Conservation (phyloP, 2,329 filamentous ascomycete genomes). For the Chrysoporthe austroafricana region DNA sequence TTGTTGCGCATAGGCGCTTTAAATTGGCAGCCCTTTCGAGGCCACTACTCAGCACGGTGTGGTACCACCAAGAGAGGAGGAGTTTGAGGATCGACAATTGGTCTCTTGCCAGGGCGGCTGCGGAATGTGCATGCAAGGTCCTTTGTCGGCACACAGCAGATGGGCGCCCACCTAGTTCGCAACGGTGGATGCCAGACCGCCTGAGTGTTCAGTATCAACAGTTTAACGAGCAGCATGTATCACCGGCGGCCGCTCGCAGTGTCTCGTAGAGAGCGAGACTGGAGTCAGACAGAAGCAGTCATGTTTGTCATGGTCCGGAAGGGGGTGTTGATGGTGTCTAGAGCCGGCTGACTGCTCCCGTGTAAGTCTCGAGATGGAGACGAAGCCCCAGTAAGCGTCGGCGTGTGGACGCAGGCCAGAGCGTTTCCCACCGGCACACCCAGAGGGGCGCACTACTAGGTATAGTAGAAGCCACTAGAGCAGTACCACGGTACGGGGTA, state of each 20-base stretch:
- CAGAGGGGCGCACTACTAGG: no score
- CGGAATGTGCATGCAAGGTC: constrained; percentile 7
- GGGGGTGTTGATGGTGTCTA: no score
- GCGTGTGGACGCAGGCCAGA: background rate
- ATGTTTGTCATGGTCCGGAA: background rate
- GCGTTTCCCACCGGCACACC: no score
- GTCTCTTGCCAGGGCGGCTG: background rate
- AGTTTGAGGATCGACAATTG: background rate
- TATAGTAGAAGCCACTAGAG: background rate
- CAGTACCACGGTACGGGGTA: background rate
- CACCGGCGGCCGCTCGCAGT: background rate
- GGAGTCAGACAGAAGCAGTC: background rate
- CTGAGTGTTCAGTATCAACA: background rate
- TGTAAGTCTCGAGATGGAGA: background rate
- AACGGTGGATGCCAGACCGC: background rate
- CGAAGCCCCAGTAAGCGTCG: background rate
- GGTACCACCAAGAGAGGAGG: constrained; percentile 1
- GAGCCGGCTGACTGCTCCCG: no score
- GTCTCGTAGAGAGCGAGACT: background rate
- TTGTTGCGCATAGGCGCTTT: background rate
- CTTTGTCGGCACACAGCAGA: background rate
- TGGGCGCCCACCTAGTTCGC: background rate
- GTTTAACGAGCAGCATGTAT: background rate
- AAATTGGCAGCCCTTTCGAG: background rate
- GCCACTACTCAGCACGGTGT: background rate